Percentiles rank a stretch among this genome's conserved stretches.
These are phyloP conservation scores for Bryum argenteum DNA, from an alignment of 225 moss, liverwort and hornwort species.

Conservation along the genomic window DNA sequence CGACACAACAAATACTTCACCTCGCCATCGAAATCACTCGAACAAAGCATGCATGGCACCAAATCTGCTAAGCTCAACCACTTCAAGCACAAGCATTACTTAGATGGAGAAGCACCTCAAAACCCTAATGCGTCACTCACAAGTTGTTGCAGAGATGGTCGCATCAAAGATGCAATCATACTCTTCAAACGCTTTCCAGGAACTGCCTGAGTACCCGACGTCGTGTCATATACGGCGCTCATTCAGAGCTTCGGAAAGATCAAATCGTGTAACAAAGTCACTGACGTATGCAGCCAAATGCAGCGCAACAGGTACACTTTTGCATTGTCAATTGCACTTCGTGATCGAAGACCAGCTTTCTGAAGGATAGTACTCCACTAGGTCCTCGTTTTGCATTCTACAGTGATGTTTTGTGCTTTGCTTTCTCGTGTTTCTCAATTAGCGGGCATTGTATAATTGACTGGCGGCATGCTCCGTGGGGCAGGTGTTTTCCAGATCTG, in stretches of 20 bases:
- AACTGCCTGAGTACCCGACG: conserved; percentile 56
- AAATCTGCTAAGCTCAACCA: too few relatives aligned
- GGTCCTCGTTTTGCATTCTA: too few relatives aligned
- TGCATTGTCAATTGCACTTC: background rate
- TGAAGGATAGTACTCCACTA: too few relatives aligned
- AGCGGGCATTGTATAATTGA: background rate
- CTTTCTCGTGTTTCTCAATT: too few relatives aligned
- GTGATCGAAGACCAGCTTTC: too few relatives aligned
- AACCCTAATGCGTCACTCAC: background rate
- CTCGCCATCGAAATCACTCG: too few relatives aligned
- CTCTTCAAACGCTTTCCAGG: conserved; percentile 53
- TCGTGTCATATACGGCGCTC: conserved; percentile 63
- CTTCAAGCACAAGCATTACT: too few relatives aligned
- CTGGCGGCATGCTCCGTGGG: conserved; percentile 17
- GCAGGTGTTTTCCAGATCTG: conserved; percentile 69
- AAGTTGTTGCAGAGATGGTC: conserved; percentile 51
- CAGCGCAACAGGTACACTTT: conserved; percentile 59
- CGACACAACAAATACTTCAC: too few relatives aligned
- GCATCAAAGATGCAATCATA: conserved; percentile 60
- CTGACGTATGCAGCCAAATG: conserved; percentile 57
- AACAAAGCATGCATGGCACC: too few relatives aligned
- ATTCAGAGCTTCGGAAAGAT: conserved; percentile 67
- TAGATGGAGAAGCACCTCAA: too few relatives aligned
- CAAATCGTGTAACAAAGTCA: conserved; percentile 54
- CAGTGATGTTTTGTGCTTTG: too few relatives aligned